phyloP scores from a whole-genome alignment of 495 filamentous ascomycete species.

The Aspergillus steynii region DNA sequence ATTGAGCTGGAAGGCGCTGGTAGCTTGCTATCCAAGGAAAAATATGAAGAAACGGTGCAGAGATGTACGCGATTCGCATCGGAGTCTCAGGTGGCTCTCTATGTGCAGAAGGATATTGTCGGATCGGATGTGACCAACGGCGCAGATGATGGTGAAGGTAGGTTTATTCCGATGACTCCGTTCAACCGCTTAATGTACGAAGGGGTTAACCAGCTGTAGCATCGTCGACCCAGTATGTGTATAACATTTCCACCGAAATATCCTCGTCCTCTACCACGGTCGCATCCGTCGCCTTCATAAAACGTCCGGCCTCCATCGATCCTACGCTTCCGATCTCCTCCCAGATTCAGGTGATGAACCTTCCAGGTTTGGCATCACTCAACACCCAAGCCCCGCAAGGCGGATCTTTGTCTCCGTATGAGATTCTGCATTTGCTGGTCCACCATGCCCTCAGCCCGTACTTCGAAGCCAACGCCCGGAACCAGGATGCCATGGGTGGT shows the following conservation, averaged over 20 bases:
- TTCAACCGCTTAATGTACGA: background rate
- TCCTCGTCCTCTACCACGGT: conserved; percentile 75
- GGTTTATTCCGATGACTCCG: conserved; percentile 4
- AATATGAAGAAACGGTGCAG: conserved; percentile 74
- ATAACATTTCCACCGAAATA: conserved; percentile 78
- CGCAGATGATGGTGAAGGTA: conserved; percentile 48
- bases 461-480: conserved; percentile 91
- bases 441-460: conserved; percentile 88
- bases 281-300: conserved; percentile 84
- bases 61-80: conserved; percentile 86
- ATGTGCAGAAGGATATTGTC: conserved; percentile 81
- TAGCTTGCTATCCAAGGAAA: conserved; percentile 74
- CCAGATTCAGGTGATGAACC: conserved; percentile 88
- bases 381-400: conserved; percentile 66
- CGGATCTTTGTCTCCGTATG: conserved; percentile 77
- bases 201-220: conserved; percentile 20
- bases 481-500: conserved; percentile 66
- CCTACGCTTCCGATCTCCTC: conserved; percentile 71
- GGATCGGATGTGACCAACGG: conserved; percentile 53
- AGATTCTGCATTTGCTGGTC: conserved; percentile 83
- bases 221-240: conserved; percentile 57
- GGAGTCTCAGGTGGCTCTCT: conserved; percentile 82
- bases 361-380: conserved; percentile 74
- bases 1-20: conserved; percentile 76
- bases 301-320: conserved; percentile 84